These are phyloP conservation scores for Nicotiana noctiflora DNA, from an alignment of 257 asterid genomes.

Conservation along the genomic window DNA sequence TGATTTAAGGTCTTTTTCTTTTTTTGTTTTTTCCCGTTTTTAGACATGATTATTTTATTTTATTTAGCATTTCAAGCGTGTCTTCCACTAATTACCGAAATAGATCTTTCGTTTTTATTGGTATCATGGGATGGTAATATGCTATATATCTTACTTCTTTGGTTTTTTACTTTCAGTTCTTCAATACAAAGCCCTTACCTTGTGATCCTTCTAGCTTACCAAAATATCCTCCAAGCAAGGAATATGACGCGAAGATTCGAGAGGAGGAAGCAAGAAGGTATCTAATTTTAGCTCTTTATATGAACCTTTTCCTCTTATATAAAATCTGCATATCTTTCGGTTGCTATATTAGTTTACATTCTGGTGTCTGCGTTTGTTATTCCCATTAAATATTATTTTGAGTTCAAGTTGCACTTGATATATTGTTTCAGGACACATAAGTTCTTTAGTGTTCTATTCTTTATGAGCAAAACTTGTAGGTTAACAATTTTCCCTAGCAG, in stretches of 20 bases:
- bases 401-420: not conserved
- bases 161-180: constrained; percentile 31
- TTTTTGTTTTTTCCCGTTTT: not conserved
- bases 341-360: not conserved
- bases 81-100: not conserved
- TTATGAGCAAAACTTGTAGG: not conserved
- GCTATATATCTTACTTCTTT: not conserved
- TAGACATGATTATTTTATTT: not conserved
- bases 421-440: not conserved
- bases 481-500: not conserved
- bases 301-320: not conserved
- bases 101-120: not conserved
- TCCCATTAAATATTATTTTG: not conserved
- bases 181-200: constrained; percentile 39
- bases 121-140: not conserved
- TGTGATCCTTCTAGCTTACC: constrained; percentile 48
- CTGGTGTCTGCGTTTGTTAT: not conserved
- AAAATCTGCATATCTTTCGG: not conserved
- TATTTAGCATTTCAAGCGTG: not conserved
- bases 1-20: not conserved
- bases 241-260: constrained; percentile 36
- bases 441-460: not conserved
- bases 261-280: constrained; percentile 52
- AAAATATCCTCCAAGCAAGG: constrained; percentile 49
- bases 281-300: not conserved